Percentiles rank a stretch among this genome's conserved stretches.
phyloP scores from a whole-genome alignment of 2,329 filamentous ascomycete genomes.

The Sclerotinia subarctica region DNA sequence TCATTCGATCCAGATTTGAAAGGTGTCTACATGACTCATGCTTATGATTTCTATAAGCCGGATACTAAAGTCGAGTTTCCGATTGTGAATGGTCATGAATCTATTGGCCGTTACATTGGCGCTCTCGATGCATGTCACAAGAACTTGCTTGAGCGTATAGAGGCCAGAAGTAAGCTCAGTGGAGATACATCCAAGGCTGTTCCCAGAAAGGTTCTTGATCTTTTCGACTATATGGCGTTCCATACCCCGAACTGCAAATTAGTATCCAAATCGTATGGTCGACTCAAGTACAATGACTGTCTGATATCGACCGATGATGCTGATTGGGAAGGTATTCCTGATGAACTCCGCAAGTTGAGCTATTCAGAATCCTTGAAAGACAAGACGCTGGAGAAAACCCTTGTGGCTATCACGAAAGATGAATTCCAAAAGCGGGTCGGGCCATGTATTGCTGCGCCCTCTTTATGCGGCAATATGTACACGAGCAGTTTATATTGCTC shows the following conservation, averaged over 20 bases:
- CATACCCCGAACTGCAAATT: slow-evolving; percentile 13
- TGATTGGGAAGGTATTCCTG: background rate
- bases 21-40: slow-evolving; percentile 7
- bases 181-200: background rate
- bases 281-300: slow-evolving; percentile 10
- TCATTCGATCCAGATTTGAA: background rate
- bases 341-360: background rate
- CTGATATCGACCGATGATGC: background rate
- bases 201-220: background rate
- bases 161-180: background rate
- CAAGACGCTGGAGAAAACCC: background rate
- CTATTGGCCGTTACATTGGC: slow-evolving; percentile 3
- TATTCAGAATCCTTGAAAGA: background rate
- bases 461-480: slow-evolving; percentile 17
- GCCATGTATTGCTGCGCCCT: background rate
- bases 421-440: background rate
- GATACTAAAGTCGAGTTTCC: slow-evolving; percentile 9
- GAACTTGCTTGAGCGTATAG: background rate
- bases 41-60: slow-evolving; percentile 18
- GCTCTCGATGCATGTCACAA: slow-evolving; percentile 10
- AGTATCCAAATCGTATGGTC: background rate
- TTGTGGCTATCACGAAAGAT: background rate
- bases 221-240: slow-evolving; percentile 12
- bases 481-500: slow-evolving; percentile 1
- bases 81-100: slow-evolving; percentile 8